Base-by-base conservation (phyloP, 1,284 basidiomycete species). In the Dichomitus squalens region DNA sequence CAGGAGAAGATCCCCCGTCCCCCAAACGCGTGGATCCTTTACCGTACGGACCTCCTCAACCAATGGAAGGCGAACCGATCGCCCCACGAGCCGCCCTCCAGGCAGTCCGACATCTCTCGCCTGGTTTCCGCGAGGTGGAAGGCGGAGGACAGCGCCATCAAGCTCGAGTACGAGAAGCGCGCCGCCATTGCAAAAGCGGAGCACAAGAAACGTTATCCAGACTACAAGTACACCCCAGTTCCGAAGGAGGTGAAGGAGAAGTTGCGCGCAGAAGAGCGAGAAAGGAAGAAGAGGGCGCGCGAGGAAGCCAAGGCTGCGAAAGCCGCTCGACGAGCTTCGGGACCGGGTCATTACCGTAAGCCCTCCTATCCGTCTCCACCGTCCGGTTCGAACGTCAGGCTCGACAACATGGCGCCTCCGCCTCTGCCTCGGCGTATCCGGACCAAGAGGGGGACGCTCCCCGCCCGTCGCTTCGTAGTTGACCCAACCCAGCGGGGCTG, bases 1-100 rank as follows among this genome's bases (percentile, higher is more conserved):
- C 50, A 48, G 59, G 64, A 46, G 71, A 83, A 67, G 58, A 80
- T 83, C 0, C 87, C 87, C 1, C 83, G 93, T 0, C 95, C 95
- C 2, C 86, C 88, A 16, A 96, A 96, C 71, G 88, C 94, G 0
- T 96, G 93, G 92, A 96, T 97, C 60, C 67, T 96, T n/a, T 97
- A 93, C 71, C 86, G 94, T 40, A 87, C 88, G 2, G 82, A 87
- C 64, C 86, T 83, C 68, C 78, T 85, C 53, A 69, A 68, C 40
- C 72, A 75, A 27, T 66, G 80, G 34, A 65, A 80, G 4, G 74
- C 72, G 12, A 73, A 82, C 41, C 70, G 79, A n/a, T 80, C 85
- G 0, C 35, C 33, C 9, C 36, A 40, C 18, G 53, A 53, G 7
- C 34, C 52, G 1, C 49, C 54, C 12, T 20, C 47, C 7, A 50